A percentile compares a stretch with the other conserved stretches of the same genome.
phyloP scores from a whole-genome alignment of 73 alveolate species.

The Diophrys appendiculata region DNA sequence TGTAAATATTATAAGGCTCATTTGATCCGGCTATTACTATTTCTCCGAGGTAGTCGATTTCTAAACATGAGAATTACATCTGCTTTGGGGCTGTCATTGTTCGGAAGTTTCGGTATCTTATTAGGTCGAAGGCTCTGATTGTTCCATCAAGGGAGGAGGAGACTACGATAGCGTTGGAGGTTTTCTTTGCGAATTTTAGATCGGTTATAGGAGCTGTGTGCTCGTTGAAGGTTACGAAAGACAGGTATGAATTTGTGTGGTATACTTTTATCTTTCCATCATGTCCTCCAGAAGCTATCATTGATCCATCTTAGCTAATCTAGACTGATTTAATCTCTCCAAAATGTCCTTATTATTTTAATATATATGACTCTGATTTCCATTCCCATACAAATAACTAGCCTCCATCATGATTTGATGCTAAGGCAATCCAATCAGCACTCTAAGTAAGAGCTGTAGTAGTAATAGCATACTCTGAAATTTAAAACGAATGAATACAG shows the following conservation, averaged over 20 bases:
- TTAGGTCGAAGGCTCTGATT: slow-evolving; percentile 93
- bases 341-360: slow-evolving; percentile 88
- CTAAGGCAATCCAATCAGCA: background rate
- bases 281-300: slow-evolving; percentile 92
- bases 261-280: slow-evolving; percentile 91
- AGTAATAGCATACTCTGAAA: slow-evolving; percentile 80
- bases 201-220: slow-evolving; percentile 88
- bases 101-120: slow-evolving; percentile 89
- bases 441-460: slow-evolving; percentile 41
- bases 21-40: slow-evolving; percentile 83
- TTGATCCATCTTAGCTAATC: slow-evolving; percentile 81
- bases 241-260: slow-evolving; percentile 77
- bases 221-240: slow-evolving; percentile 93
- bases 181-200: slow-evolving; percentile 65
- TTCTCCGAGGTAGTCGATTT: slow-evolving; percentile 88
- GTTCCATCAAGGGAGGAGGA: slow-evolving; percentile 91
- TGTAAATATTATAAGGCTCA: slow-evolving; percentile 91
- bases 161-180: slow-evolving; percentile 66
- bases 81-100: slow-evolving; percentile 87
- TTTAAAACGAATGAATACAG: slow-evolving; percentile 78
- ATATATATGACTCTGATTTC: slow-evolving; percentile 91
- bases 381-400: slow-evolving; percentile 96
- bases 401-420: background rate
- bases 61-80: slow-evolving; percentile 83
- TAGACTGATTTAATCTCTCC: slow-evolving; percentile 77